Evolutionary conservation across 495 filamentous ascomycete genomes (phyloP).

Genomic region (Trichoderma erinaceum): DNA sequence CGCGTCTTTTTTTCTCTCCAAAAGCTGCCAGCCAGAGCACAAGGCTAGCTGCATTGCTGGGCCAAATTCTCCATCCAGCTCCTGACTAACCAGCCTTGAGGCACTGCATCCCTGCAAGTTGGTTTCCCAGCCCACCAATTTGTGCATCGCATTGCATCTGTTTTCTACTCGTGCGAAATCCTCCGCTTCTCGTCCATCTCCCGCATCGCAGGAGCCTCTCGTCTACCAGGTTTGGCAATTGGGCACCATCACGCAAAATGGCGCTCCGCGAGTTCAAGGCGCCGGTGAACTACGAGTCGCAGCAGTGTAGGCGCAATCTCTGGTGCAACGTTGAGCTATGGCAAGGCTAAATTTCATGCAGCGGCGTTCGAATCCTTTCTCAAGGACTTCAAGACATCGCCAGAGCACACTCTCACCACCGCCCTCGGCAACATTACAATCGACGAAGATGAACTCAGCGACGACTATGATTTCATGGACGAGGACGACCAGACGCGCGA

Average conservation of each 20-base stretch:
- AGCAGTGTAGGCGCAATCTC: slow-evolving; percentile 55
- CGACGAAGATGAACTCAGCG: slow-evolving; percentile 79
- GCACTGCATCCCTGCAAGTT: slow-evolving; percentile 15
- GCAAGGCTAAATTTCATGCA: slow-evolving; percentile 29
- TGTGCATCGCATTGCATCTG: slow-evolving; percentile 8
- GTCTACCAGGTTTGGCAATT: background rate
- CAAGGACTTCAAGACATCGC: slow-evolving; percentile 76
- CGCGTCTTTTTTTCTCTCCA: background rate
- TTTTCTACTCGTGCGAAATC: background rate
- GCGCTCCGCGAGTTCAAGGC: slow-evolving; percentile 67
- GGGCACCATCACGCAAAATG: slow-evolving; percentile 43
- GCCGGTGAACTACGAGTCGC: slow-evolving; percentile 78
- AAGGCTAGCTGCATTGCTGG: too few species aligned
- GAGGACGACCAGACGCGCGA: slow-evolving; percentile 58
- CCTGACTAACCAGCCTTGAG: background rate
- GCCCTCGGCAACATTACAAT: slow-evolving; percentile 80
- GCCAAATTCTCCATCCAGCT: background rate
- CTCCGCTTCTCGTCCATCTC: background rate
- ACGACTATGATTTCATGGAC: slow-evolving; percentile 94
- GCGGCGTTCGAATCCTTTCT: slow-evolving; percentile 86
- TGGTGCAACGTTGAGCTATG: background rate
- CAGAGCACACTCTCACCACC: slow-evolving; percentile 63
- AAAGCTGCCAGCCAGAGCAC: too few species aligned
- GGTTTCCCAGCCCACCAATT: slow-evolving; percentile 18
- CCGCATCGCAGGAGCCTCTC: background rate